Evolutionary conservation across 1,284 basidiomycete species (phyloP).

Genomic region (Pisolithus thermaeus): DNA sequence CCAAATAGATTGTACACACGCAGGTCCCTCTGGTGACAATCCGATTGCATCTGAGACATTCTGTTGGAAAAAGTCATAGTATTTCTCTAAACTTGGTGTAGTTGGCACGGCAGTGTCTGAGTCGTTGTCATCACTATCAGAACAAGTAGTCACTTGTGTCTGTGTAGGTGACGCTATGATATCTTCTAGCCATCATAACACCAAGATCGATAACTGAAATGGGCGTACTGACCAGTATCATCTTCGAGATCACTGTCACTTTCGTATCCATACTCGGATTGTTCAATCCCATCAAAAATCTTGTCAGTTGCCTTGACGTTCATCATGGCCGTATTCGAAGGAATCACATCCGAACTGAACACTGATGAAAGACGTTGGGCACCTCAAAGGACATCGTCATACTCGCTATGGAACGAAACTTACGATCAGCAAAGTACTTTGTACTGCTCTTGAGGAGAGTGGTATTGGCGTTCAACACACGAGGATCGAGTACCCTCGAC

Average conservation of each 20-base stretch:
- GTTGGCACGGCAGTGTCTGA: too few relatives aligned
- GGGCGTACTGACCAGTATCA: background rate
- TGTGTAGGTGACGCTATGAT: too few relatives aligned
- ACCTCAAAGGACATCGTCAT: background rate
- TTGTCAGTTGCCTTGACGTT: background rate
- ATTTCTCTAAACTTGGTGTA: too few relatives aligned
- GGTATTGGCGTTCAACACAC: background rate
- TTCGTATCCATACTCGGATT: conserved; percentile 8
- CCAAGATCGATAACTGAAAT: too few relatives aligned
- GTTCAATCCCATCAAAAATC: background rate
- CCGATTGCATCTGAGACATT: too few relatives aligned
- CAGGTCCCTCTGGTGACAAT: too few relatives aligned
- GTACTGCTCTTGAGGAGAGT: conserved; percentile 1
- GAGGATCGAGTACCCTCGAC: background rate
- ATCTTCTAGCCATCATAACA: too few relatives aligned
- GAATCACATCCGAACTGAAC: background rate
- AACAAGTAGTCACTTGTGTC: too few relatives aligned
- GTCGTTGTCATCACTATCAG: too few relatives aligned
- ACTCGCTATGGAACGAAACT: background rate
- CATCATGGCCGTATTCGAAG: background rate
- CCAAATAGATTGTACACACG: too few relatives aligned
- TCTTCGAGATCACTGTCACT: conserved; percentile 19
- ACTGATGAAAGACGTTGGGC: background rate
- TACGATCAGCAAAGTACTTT: conserved; percentile 4
- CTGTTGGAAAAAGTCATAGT: too few relatives aligned